phyloP scores from a whole-genome alignment of 352 stramenopile genomes.

The Pythium plurisporium region DNA sequence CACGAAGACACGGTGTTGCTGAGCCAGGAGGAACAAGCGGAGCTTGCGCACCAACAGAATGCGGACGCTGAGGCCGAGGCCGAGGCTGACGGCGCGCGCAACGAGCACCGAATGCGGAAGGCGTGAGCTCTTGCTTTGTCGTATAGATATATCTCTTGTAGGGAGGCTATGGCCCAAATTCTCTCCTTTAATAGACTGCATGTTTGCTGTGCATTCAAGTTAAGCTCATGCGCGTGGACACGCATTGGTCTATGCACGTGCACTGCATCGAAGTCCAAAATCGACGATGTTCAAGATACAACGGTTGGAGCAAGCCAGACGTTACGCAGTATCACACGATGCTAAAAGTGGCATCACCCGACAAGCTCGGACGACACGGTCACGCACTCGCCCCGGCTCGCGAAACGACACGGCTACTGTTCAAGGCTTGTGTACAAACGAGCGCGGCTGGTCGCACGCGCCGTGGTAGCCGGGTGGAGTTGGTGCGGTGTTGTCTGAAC shows the following conservation, averaged over 20 bases:
- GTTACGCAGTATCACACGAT: not conserved
- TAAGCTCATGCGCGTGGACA: too few relatives aligned
- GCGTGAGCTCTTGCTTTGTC: not conserved
- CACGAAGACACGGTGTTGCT: conserved; percentile 53
- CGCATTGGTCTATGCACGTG: too few relatives aligned
- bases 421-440: not conserved
- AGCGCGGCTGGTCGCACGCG: not conserved
- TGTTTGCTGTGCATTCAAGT: conserved; percentile 8
- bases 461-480: too few relatives aligned
- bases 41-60: conserved; percentile 13
- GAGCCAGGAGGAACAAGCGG: conserved; percentile 30
- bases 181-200: conserved; percentile 19
- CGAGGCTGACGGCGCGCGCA: conserved; percentile 5
- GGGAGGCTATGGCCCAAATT: not conserved
- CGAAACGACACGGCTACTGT: not conserved
- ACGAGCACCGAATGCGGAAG: conserved; percentile 9
- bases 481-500: not conserved
- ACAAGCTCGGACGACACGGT: not conserved
- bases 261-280: too few relatives aligned
- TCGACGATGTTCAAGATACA: too few relatives aligned
- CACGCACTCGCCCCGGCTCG: not conserved
- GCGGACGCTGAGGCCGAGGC: not conserved
- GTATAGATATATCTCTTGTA: not conserved
- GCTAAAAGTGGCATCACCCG: not conserved
- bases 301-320: too few relatives aligned